Base-by-base conservation (phyloP, 345 rosid genomes). In the Citrus reticulata region DNA sequence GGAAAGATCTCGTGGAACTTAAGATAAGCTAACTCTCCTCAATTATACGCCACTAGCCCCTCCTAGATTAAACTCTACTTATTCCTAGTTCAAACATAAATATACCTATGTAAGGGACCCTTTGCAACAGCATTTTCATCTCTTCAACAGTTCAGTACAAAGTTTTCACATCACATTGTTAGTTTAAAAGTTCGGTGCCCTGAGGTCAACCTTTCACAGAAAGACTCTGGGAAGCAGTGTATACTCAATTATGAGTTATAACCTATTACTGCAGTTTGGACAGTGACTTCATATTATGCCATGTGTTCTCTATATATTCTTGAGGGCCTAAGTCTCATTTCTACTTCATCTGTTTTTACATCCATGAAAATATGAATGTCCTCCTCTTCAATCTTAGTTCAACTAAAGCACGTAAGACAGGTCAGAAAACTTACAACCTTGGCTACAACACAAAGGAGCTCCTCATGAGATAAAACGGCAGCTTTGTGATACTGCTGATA, bases 401-500 rank as follows among this genome's bases (percentile, higher is more conserved):
- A 77, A 49, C 55, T 42, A 68, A 46, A 62, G 30, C 72, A 76
- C 19, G 64, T 2, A 60, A 40, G 24, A 69, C 3, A 13, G 40
- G 30, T 59, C 19, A 67, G 74, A 72, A 71, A 78, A 68, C 81
- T 83, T 58, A 71, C 51, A 80, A 89, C 94, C 93, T 92, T 91
- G 74, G 97, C 97, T 63, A 91, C 95, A 78, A 92, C 99, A 72
- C 91, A 95, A 68, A 95, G 97, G 85, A 95, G 99, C 90, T 95
- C 98, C 84, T 95, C 99, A 67, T 95, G 98, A 83, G 97, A 92
- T 83, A 95, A 87, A 77, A 95, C 93, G 73, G 99, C 88, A 68
- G 95, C 83, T 85, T 93, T 95, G 51, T 82, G 98, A 88, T 95
- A 95, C 70, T 75, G 82, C 82, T 88, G 90, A 89, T 95, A 95